Base-by-base conservation (phyloP, 2,329 filamentous ascomycete species). In the Colletotrichum karsti region DNA sequence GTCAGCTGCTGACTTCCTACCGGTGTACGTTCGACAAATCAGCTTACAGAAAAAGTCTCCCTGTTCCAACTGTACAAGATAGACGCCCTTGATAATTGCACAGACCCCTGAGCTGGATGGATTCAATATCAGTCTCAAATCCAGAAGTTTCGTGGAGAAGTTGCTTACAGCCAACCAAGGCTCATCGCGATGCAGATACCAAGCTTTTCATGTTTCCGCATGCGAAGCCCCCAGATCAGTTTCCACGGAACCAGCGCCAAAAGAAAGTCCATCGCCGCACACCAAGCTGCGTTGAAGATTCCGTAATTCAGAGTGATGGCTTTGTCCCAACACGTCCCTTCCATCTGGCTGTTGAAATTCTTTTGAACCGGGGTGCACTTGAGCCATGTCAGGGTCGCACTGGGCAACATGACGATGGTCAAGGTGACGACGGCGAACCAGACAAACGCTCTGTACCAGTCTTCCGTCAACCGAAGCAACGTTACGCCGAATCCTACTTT, bases 171-270 rank as follows among this genome's bases (percentile, higher is more conserved):
- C 44, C 75, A 50, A 2, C 66, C 69, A 4, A 70, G 41, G 51
- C 69, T 70, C 69, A 70, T 69, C 1, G 76, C 76, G 5, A 77
- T 67, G 4, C 72, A 74, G 3, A 77, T 71, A 15, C 76, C 75
- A 1, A 78, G 66, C 60, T 73, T 73, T 58, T 78, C 77, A 9
- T 70, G 64, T n/a, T 33, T 73, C 30, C 62, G 72, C 75, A 78
- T 76, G 13, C 74, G 72, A 54, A 78, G 69, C 7, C 73, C 69
- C 66, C 72, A 72, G 4, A 78, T 74, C 4, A 78, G 44, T 50
- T 73, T 73, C 76, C 77, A 78, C 0, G 77, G 76, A 3, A 78
- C 51, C 28, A 73, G 51, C 1, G 77, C 76, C 42, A 78, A 66
- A 4, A 68, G 48, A 9, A 77, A 75, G 67, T 78, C 75, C 42